Evolutionary conservation across 768 basidiomycete species (phyloP).

Genomic region (Austroboletus festivus): DNA sequence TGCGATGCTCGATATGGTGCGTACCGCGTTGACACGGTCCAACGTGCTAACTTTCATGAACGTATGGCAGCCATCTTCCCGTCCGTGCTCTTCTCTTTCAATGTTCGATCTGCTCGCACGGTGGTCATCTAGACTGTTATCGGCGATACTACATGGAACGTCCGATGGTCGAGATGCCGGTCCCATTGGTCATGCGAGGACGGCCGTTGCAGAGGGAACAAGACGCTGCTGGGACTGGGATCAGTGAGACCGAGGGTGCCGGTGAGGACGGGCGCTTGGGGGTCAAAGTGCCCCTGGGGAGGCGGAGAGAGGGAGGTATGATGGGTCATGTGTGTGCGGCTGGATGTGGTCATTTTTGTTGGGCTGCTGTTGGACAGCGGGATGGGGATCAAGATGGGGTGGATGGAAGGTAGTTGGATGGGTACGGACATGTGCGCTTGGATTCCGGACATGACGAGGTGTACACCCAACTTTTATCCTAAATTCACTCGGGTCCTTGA

Average conservation of each 20-base stretch:
- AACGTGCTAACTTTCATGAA: background rate
- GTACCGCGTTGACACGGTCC: conserved; percentile 19
- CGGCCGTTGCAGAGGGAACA: conserved; percentile 20
- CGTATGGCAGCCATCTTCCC: conserved; percentile 72
- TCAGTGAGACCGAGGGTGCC: conserved; percentile 13
- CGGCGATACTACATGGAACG: conserved; percentile 60
- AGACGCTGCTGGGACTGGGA: too few species aligned
- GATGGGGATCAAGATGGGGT: conserved; percentile 1
- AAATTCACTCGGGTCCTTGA: too few species aligned
- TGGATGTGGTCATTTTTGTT: conserved; percentile 82
- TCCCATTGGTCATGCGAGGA: conserved; percentile 16
- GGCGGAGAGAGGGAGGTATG: conserved; percentile 11
- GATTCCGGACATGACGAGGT: too few species aligned
- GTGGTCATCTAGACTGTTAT: conserved; percentile 80
- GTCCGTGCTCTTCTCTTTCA: conserved; percentile 68
- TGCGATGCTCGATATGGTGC: conserved; percentile 71
- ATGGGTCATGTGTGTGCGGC: conserved; percentile 68
- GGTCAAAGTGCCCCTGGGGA: background rate
- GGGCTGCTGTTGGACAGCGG: conserved; percentile 42
- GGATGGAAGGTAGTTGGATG: too few species aligned
- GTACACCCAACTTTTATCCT: too few species aligned
- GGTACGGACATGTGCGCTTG: too few species aligned
- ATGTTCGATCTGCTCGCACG: conserved; percentile 75
- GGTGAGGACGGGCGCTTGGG: too few species aligned
- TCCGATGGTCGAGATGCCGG: conserved; percentile 48